Conservation (phyloP, 164 flowering plant species). For the Piper longum region DNA sequence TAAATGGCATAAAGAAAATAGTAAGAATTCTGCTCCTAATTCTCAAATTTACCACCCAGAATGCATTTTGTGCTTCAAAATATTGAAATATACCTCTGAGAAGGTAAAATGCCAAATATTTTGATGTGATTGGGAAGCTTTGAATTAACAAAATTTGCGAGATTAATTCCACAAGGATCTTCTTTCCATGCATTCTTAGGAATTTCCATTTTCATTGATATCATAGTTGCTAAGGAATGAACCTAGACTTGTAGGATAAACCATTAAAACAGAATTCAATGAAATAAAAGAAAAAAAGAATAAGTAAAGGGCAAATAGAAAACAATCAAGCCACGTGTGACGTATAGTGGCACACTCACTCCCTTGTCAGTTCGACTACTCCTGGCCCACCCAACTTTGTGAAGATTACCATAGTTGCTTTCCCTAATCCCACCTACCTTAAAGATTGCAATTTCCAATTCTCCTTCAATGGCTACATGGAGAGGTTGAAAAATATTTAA, state of each 20-base stretch:
- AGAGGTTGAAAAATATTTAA: slow-evolving; percentile 15
- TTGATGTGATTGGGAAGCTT: slow-evolving; percentile 56
- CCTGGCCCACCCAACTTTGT: slow-evolving; percentile 81
- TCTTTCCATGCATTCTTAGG: slow-evolving; percentile 73
- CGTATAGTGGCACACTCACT: slow-evolving; percentile 22
- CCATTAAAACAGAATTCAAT: background rate
- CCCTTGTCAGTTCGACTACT: slow-evolving; percentile 98
- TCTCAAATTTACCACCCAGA: too few species aligned
- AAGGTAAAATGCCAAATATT: slow-evolving; percentile 83
- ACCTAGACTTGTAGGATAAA: slow-evolving; percentile 31
- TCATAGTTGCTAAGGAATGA: slow-evolving; percentile 78
- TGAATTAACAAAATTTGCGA: slow-evolving; percentile 45
- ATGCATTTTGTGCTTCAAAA: background rate
- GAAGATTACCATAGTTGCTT: slow-evolving; percentile 64
- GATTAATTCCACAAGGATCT: slow-evolving; percentile 61
- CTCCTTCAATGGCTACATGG: slow-evolving; percentile 70
- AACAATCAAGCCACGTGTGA: background rate
- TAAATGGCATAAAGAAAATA: slow-evolving; percentile 7
- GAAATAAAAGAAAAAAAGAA: background rate
- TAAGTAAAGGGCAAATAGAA: background rate
- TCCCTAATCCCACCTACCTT: slow-evolving; percentile 84
- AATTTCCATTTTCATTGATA: slow-evolving; percentile 84
- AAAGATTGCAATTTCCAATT: slow-evolving; percentile 63
- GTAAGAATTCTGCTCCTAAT: background rate
- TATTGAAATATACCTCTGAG: slow-evolving; percentile 40